Evolutionary conservation across 352 stramenopile genomes (phyloP), one percentile per base, ranked within the genome.

Genomic region (Pilasporangium apinafurcum): DNA sequence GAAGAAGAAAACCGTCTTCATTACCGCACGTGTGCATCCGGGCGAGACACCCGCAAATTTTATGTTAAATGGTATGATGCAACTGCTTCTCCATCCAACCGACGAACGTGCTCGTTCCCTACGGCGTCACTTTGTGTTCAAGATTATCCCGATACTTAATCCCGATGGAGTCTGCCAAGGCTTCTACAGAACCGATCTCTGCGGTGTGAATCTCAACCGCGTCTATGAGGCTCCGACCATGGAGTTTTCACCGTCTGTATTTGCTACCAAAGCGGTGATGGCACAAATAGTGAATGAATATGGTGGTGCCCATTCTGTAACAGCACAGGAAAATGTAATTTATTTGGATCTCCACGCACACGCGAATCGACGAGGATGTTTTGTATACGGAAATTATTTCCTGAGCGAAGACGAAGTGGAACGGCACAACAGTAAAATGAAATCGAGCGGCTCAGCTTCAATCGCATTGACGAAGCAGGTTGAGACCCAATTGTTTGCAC

Each of bases 281-380:
- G 39, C 75, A 13, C 21, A 68, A 2, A 37, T 57, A 4, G 44
- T 68, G 1, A 29, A 56, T 2, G 32, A 46, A n/a, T 77, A 76
- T 20, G 58, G 64, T 17, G 49, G 64, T n/a, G 17, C 32, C 1
- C 22, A 64, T 27, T 65, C 48, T 8, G 26, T 35, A 5, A 28
- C 8, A 5, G 54, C 53, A 9, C 29, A 51, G 9, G 47, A 68
- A 1, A 60, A 54, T 24, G 57, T 75, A n/a, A 42, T 95, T 18
- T 96, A 95, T 43, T 48, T 97, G 3, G 89, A 97, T 34, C 46
- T 96, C n/a, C 89, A 97, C 32, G 89, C 89, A 0, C 89, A 97
- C 48, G 68, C 84, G 0, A 88, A 81, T 30, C 89, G 92, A 25
- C 69, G 89, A 10, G 89, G 87, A 1, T 95, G 85, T 57, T 97